phyloP scores from a whole-genome alignment of 2,329 filamentous ascomycete genomes.

The Fusarium liriodendri region DNA sequence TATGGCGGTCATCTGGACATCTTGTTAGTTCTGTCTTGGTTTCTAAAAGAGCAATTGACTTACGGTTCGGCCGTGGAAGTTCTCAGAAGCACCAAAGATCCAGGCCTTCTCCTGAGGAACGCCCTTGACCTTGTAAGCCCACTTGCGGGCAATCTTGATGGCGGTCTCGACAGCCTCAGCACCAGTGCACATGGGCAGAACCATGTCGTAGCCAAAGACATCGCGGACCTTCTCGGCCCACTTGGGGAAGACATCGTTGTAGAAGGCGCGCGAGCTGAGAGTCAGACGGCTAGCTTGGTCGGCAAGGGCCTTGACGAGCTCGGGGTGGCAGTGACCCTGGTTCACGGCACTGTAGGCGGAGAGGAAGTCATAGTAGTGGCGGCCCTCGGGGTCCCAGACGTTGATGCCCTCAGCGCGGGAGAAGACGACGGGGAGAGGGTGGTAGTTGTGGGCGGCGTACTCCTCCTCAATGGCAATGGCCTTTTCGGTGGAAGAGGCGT shows the following conservation, averaged over 20 bases:
- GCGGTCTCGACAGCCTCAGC: slow-evolving; percentile 36
- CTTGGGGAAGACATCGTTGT: slow-evolving; percentile 37
- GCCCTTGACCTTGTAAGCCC: slow-evolving; percentile 37
- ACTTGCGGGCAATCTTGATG: slow-evolving; percentile 37
- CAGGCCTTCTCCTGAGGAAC: slow-evolving; percentile 35
- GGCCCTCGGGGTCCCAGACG: slow-evolving; percentile 97
- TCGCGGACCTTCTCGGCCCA: slow-evolving; percentile 38
- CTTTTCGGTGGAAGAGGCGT: slow-evolving; percentile 80
- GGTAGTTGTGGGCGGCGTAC: slow-evolving; percentile 98
- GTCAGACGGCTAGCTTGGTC: slow-evolving; percentile 86
- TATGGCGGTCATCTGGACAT: slow-evolving; percentile 84
- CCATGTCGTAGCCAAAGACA: slow-evolving; percentile 37
- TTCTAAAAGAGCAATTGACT: slow-evolving; percentile 48
- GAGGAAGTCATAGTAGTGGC: slow-evolving; percentile 96
- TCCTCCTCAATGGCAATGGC: slow-evolving; percentile 86
- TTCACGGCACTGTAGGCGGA: slow-evolving; percentile 76
- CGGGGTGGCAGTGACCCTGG: slow-evolving; percentile 69
- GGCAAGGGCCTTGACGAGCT: slow-evolving; percentile 88
- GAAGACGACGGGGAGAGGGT: slow-evolving; percentile 95
- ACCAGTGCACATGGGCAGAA: slow-evolving; percentile 36
- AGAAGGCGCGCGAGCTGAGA: slow-evolving; percentile 35
- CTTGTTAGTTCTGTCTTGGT: slow-evolving; percentile 1
- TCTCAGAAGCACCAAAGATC: slow-evolving; percentile 37
- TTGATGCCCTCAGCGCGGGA: slow-evolving; percentile 84
- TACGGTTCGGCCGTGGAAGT: slow-evolving; percentile 68